Evolutionary conservation across 176 grass and related monocot genomes (phyloP), one percentile per base, ranked within the genome.

Genomic region (Aegilops longissima): DNA sequence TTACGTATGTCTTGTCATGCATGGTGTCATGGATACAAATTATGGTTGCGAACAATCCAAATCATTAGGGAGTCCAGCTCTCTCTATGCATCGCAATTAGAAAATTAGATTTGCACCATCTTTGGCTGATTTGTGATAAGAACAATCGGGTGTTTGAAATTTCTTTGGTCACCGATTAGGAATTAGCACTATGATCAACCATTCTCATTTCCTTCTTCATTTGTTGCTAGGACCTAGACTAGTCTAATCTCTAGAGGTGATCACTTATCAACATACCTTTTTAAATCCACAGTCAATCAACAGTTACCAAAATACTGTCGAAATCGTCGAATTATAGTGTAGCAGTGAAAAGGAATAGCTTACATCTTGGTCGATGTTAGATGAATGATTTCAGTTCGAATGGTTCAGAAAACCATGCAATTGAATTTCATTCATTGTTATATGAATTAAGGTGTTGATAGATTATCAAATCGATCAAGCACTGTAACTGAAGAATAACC

Each of bases 101-200:
- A 18, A 52, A 76, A 14, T 86, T 86, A 51, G 12, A 76, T 83
- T 86, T 82, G 6, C n/a, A 38, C 24, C 2, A 9, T 63, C 33
- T 85, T 59, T 82, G 62, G 45, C 33, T 80, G 44, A 73, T 21
- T 61, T 80, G 73, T 80, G 34, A 29, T n/a, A 29, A 29, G 13
- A 66, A 11, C 4, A 9, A 40, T 56, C 16, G 34, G 12, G 47
- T 29, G 56, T 25, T 12, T 36, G 17, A 89, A 25, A 20, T 70
- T 76, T 9, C 6, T 21, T 76, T 85, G 49, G 45, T 80, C 38
- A 70, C 36, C 9, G 24, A 29, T 31, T 76, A 31, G 45, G 59
- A 18, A 73, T 29, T 6, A 21, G 39, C 51, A 64, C 0, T 30
- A 38, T 16, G 29, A 18, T 70, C 52, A 76, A 8, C n/a, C n/a